Conservation (phyloP, 2,329 filamentous ascomycete species). For the Passalora sequoiae region DNA sequence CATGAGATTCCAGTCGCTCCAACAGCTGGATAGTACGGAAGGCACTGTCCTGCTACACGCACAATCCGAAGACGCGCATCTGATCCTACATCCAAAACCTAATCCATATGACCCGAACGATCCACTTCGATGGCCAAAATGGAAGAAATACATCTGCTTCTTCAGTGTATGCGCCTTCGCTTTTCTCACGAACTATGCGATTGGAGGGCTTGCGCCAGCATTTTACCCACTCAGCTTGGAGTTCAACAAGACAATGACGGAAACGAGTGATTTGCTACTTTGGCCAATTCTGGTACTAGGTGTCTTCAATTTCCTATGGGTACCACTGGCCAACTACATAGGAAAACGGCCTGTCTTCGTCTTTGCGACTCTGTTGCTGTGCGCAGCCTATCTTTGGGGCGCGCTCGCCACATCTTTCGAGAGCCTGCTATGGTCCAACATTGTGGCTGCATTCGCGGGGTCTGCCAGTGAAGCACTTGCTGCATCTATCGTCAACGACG, state of each 20-base stretch:
- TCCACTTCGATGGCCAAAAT: constrained; percentile 45
- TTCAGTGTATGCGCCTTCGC: constrained; percentile 43
- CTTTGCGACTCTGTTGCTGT: constrained; percentile 42
- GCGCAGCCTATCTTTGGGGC: constrained; percentile 45
- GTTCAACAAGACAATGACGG: constrained; percentile 43
- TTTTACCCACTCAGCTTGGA: constrained; percentile 42
- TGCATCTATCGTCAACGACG: constrained; percentile 37
- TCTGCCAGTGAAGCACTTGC: constrained; percentile 44
- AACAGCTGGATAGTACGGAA: constrained; percentile 36
- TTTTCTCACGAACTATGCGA: constrained; percentile 44
- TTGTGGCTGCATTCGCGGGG: constrained; percentile 44
- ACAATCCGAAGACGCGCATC: constrained; percentile 15
- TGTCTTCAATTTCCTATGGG: constrained; percentile 51
- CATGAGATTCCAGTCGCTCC: constrained; percentile 34
- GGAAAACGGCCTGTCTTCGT: constrained; percentile 48
- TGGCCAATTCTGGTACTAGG: constrained; percentile 46
- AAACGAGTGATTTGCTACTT: constrained; percentile 39
- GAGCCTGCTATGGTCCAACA: constrained; percentile 43
- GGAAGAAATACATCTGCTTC: constrained; percentile 46
- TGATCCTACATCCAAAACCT: constrained; percentile 47
- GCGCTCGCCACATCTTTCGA: constrained; percentile 39
- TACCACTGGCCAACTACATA: constrained; percentile 45
- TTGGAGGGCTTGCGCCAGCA: constrained; percentile 43
- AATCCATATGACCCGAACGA: constrained; percentile 45
- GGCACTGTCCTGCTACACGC: constrained; percentile 37